These are phyloP conservation scores for Jatropha curcas DNA, from an alignment of 345 rosid genomes.

Conservation along the genomic window DNA sequence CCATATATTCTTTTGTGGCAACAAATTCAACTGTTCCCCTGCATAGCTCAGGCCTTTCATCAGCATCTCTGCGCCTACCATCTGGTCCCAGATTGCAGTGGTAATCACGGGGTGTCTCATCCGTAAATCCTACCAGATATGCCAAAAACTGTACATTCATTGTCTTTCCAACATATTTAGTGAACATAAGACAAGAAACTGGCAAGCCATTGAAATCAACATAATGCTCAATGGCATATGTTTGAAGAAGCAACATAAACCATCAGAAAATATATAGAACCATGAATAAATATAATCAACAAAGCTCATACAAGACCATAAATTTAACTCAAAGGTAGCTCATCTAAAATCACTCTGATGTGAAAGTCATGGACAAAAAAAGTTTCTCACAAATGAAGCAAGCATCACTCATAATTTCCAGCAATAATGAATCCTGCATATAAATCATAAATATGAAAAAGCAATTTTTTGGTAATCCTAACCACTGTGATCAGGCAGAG, in stretches of 20 bases:
- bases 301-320: neutral
- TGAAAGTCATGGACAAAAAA: neutral
- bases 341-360: neutral
- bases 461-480: neutral
- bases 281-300: neutral
- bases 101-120: conserved; percentile 84
- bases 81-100: conserved; percentile 89
- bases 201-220: neutral
- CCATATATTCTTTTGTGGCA: conserved; percentile 93
- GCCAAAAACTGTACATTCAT: neutral
- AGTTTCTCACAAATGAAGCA: neutral
- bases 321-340: too few relatives aligned
- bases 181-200: conserved; percentile 1
- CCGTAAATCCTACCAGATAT: conserved; percentile 63
- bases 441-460: neutral
- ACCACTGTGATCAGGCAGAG: neutral
- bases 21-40: conserved; percentile 94
- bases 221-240: neutral
- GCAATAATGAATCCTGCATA: neutral
- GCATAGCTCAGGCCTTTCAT: conserved; percentile 95
- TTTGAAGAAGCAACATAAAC: neutral
- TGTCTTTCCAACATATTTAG: conserved; percentile 11
- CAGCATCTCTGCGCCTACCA: conserved; percentile 93
- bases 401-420: neutral
- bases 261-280: neutral